Evolutionary conservation across 2,329 filamentous ascomycete species (phyloP).

Genomic region (Paracoccidioides brasiliensis): DNA sequence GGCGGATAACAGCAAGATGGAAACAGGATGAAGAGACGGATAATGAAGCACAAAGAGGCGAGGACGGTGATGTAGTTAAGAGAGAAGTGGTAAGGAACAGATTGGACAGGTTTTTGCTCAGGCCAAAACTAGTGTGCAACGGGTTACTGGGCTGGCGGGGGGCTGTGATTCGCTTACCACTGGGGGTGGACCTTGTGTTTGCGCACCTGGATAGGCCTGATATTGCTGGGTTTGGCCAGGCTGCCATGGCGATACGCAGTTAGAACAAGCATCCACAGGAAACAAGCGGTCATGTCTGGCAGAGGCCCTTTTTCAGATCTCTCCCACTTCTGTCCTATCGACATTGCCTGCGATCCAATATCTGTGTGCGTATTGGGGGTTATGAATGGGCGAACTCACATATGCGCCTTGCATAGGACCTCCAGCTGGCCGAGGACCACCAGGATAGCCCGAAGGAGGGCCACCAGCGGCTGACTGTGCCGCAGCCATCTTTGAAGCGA

Average conservation of each 20-base stretch:
- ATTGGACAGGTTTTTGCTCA: constrained; percentile 1
- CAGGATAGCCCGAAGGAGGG: constrained; percentile 27
- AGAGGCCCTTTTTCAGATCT: background rate
- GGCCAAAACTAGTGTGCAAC: background rate
- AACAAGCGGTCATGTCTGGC: background rate
- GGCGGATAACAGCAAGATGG: constrained; percentile 2
- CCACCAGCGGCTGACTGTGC: constrained; percentile 22
- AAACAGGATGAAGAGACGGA: background rate
- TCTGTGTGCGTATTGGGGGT: background rate
- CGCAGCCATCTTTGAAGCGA: constrained; percentile 26
- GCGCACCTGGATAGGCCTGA: constrained; percentile 41
- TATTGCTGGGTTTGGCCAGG: constrained; percentile 37
- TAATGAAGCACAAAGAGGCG: background rate
- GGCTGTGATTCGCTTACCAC: constrained; percentile 24
- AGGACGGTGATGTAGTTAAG: constrained; percentile 18
- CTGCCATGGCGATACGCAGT: constrained; percentile 14
- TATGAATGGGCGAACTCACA: constrained; percentile 33
- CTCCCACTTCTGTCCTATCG: background rate
- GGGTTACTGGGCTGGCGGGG: constrained; percentile 5
- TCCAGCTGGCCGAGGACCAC: constrained; percentile 24
- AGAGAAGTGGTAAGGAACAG: background rate
- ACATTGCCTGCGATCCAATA: too few relatives aligned
- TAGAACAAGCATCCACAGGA: background rate
- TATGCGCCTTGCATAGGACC: constrained; percentile 33
- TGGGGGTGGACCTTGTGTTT: constrained; percentile 16